phyloP scores from a whole-genome alignment of 2,329 filamentous ascomycete genomes.

The Nannizziopsis arthrosporioides region DNA sequence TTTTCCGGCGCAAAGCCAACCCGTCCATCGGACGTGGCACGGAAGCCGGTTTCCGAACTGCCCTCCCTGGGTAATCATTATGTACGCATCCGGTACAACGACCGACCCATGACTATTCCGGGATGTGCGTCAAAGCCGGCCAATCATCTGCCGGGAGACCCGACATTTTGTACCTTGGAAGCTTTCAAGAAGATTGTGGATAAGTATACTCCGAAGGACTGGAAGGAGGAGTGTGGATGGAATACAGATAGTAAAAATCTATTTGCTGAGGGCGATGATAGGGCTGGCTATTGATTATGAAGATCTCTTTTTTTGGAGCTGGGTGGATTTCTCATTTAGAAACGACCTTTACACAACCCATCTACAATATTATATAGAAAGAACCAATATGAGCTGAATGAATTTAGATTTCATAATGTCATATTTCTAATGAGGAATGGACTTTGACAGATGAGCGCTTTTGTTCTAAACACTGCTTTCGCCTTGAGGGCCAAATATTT shows the following conservation, averaged over 20 bases:
- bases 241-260: constrained; percentile 44
- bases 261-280: constrained; percentile 36
- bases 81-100: constrained; percentile 85
- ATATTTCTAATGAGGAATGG: too few species aligned
- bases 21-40: constrained; percentile 24
- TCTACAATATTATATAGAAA: too few species aligned
- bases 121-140: constrained; percentile 59
- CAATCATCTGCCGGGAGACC: constrained; percentile 76
- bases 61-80: constrained; percentile 51
- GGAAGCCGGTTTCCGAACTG: constrained; percentile 24
- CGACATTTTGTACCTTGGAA: constrained; percentile 79
- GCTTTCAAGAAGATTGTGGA: constrained; percentile 91
- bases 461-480: too few species aligned
- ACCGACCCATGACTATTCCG: constrained; percentile 66
- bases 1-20: constrained; percentile 13
- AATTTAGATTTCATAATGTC: too few species aligned
- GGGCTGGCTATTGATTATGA: constrained; percentile 27
- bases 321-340: neutral
- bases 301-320: neutral
- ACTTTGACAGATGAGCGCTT: too few species aligned
- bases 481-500: too few species aligned
- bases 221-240: constrained; percentile 52
- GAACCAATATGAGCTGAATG: too few species aligned
- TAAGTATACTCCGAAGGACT: constrained; percentile 72
- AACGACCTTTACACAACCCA: too few species aligned